Percentiles rank a stretch among this genome's conserved stretches.
Evolutionary conservation across 1,139 yeast genomes (phyloP).

Genomic region (Lodderomyces pseudojiufengensis): DNA sequence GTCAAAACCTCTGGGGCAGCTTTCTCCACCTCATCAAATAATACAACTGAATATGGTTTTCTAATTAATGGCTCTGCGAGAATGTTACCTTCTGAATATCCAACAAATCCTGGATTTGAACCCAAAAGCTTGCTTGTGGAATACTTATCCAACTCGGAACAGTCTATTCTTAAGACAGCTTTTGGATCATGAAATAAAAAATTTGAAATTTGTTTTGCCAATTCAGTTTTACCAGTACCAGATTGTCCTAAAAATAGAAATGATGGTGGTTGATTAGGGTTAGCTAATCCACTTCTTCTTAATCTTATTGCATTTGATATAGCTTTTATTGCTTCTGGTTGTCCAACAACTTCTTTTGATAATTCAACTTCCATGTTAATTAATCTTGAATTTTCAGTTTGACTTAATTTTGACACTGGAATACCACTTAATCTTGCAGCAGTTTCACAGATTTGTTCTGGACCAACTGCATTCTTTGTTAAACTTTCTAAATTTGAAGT

Average conservation of each 20-base stretch:
- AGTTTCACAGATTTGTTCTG: conserved; percentile 93
- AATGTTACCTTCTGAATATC: conserved; percentile 97
- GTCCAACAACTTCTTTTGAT: conserved; percentile 87
- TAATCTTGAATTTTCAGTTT: conserved; percentile 90
- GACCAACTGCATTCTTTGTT: conserved; percentile 84
- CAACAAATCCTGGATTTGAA: conserved; percentile 98
- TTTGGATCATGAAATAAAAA: conserved; percentile 93
- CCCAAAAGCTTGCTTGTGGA: conserved; percentile 93
- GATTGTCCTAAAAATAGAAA: conserved; percentile 92
- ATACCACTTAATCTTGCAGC: conserved; percentile 97
- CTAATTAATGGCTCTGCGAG: conserved; percentile 88
- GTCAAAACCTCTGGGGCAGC: conserved; percentile 99
- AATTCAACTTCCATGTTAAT: conserved; percentile 91
- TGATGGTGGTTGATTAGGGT: conserved; percentile 95
- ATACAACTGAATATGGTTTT: conserved; percentile 89
- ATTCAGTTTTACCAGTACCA: conserved; percentile 97
- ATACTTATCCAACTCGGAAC: conserved; percentile 96
- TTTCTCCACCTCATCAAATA: conserved; percentile 96
- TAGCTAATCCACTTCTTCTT: conserved; percentile 91
- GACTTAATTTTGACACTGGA: conserved; percentile 95
- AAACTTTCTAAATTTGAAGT: conserved; percentile 60
- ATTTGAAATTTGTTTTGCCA: conserved; percentile 94
- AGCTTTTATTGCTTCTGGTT: conserved; percentile 92
- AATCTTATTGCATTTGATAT: conserved; percentile 93
- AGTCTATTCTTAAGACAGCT: conserved; percentile 96